Evolutionary conservation across 2,329 filamentous ascomycete genomes (phyloP).

Genomic region (Fusarium palustre): DNA sequence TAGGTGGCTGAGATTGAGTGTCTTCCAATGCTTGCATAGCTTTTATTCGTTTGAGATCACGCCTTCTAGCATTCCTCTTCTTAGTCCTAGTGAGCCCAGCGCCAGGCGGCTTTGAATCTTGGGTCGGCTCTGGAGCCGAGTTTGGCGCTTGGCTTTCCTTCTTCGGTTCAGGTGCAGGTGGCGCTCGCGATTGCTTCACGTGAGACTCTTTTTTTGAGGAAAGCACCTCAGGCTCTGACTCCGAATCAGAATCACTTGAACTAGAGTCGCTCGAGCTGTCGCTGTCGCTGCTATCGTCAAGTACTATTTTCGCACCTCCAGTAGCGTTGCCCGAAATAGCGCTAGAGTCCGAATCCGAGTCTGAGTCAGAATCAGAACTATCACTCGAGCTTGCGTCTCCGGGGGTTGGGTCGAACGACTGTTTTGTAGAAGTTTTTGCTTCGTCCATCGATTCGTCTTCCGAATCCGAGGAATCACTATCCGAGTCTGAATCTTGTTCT

Average conservation of each 20-base stretch:
- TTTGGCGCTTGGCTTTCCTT: slow-evolving; percentile 3
- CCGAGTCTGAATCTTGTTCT: slow-evolving; percentile 41
- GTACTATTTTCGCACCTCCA: slow-evolving; percentile 15
- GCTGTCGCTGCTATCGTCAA: slow-evolving; percentile 31
- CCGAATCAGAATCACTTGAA: slow-evolving; percentile 47
- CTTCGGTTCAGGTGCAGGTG: background rate
- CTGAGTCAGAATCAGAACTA: background rate
- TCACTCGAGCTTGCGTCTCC: slow-evolving; percentile 27
- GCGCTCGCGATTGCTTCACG: background rate
- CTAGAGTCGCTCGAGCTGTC: slow-evolving; percentile 39
- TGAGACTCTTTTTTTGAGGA: slow-evolving; percentile 50
- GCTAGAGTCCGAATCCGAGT: slow-evolving; percentile 14
- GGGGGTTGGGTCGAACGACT: background rate
- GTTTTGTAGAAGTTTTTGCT: background rate
- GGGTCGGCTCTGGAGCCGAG: background rate
- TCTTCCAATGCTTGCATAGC: slow-evolving; percentile 18
- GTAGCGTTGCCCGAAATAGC: slow-evolving; percentile 1
- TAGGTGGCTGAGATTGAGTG: slow-evolving; percentile 35
- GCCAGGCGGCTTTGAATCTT: slow-evolving; percentile 48
- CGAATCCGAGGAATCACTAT: slow-evolving; percentile 46
- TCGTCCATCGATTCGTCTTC: slow-evolving; percentile 11
- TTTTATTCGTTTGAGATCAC: slow-evolving; percentile 50
- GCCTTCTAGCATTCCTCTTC: slow-evolving; percentile 64
- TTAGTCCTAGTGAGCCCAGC: slow-evolving; percentile 59
- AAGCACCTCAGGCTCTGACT: slow-evolving; percentile 52